Base-by-base conservation (phyloP, 495 filamentous ascomycete genomes). In the Lophiotrema nucula region DNA sequence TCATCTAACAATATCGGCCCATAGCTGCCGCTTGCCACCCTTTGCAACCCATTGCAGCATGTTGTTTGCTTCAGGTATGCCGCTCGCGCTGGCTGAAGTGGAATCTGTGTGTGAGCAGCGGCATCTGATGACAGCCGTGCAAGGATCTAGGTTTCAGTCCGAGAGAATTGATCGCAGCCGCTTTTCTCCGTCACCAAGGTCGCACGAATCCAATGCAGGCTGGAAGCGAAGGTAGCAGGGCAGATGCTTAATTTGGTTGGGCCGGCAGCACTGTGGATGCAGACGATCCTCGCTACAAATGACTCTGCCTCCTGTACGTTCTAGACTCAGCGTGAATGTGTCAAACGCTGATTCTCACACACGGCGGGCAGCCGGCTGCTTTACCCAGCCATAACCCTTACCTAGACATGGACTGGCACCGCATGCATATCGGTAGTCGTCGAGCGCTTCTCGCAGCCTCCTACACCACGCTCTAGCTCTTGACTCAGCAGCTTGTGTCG, bases 271-370 rank as follows among this genome's bases (percentile, higher is more conserved):
- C 44, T n/a, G 13, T 28, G 38, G 13, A 31, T 1, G 19, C 1
- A 38, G 18, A 24, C 16, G n/a, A 5, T n/a, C 25, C 52, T 3
- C 46, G 27, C 19, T 13, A n/a, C n/a, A 35, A 8, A 35, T 35
- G 31, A 35, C 31, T 35, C 8, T 8, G 31, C 15, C 31, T 15
- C 35, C 56, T n/a, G 15, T 38, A 15, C 47, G 56, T 59, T 59
- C 56, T 59, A 59, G 56, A 59, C 56, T 59, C 47, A 16, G 35
- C 6, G 4, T 42, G 51, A 47, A 2, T 47, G 51, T 51, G 47
- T 51, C 55, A 58, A 51, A 51, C 45, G 37, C 25, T 43, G 46
- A 37, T 50, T n/a, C n/a, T 57, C 23, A 6, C 21, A n/a, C 51
- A 23, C 31, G 8, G 45, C 53, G 53, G 45, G 31, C 45, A 49